phyloP scores from a whole-genome alignment of 164 flowering plant genomes.

The Sextonia rubra region DNA sequence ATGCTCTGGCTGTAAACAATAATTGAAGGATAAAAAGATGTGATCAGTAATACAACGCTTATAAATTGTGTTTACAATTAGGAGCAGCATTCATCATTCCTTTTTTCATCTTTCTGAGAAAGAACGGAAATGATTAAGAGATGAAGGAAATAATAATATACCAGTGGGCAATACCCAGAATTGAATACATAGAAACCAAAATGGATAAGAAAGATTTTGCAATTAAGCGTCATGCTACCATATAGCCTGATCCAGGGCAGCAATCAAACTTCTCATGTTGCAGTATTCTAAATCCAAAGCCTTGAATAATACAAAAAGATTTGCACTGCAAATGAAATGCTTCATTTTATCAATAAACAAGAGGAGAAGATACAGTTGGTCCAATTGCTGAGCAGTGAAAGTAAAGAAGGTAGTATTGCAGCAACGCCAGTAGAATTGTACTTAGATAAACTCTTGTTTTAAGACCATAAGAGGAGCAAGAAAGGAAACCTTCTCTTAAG shows the following conservation, averaged over 20 bases:
- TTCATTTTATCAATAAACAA: not conserved
- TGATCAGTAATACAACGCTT: not conserved
- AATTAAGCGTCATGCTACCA: not conserved
- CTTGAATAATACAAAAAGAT: no score
- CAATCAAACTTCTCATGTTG: no score
- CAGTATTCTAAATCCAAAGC: no score
- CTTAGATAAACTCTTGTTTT: no score
- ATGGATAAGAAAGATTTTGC: not conserved
- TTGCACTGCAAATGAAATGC: no score
- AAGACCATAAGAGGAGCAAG: no score
- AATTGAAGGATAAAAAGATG: not conserved
- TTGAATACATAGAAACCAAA: not conserved
- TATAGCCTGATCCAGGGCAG: no score
- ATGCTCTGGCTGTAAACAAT: conserved; percentile 8
- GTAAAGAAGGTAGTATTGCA: no score
- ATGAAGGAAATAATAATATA: not conserved
- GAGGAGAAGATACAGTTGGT: not conserved
- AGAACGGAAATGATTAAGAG: not conserved
- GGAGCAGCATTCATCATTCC: not conserved
- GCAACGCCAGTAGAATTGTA: no score
- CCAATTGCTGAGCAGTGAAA: no score
- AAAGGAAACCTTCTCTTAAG: no score
- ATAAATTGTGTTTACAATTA: not conserved
- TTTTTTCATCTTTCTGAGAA: not conserved
- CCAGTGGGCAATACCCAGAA: not conserved